Evolutionary conservation across 805 yeast species (phyloP).

Genomic region (Saccharomycopsis oosterbeekiorum): DNA sequence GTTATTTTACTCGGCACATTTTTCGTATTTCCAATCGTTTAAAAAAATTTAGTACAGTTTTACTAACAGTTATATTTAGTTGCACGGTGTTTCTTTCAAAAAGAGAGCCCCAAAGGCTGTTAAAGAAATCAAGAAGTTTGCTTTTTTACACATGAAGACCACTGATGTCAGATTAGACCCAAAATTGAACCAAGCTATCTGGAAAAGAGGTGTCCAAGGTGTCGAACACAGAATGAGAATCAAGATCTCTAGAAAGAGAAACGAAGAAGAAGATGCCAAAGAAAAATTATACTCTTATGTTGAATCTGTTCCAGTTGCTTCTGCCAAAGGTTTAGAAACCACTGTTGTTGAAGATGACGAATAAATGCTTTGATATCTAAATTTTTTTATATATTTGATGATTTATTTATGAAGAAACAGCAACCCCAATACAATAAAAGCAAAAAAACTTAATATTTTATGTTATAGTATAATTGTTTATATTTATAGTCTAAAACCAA

Average conservation of each 20-base stretch:
- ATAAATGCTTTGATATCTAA: conserved; percentile 11
- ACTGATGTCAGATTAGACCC: conserved; percentile 98
- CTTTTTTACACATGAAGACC: conserved; percentile 98
- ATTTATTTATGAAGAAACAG: conserved; percentile 1
- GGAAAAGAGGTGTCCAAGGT: conserved; percentile 99
- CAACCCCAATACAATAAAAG: conserved; percentile 1
- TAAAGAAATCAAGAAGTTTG: conserved; percentile 98
- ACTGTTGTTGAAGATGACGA: conserved; percentile 82
- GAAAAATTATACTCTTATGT: conserved; percentile 96
- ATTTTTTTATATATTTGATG: conserved; percentile 3
- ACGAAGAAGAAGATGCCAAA: conserved; percentile 99
- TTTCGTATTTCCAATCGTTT: too few species aligned
- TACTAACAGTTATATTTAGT: conserved; percentile 48
- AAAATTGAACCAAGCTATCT: conserved; percentile 93
- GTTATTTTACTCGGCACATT: too few species aligned
- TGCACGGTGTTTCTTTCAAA: conserved; percentile 98
- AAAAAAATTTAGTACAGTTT: not conserved
- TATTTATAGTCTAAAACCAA: not conserved
- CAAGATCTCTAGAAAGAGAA: conserved; percentile 98
- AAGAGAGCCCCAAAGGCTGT: conserved; percentile 99
- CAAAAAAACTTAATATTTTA: conserved; percentile 1
- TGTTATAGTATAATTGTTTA: conserved; percentile 1
- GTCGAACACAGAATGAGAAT: conserved; percentile 96
- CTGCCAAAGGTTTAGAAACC: conserved; percentile 97
- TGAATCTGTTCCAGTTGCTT: conserved; percentile 91